Evolutionary conservation across 2,329 filamentous ascomycete genomes (phyloP).

Genomic region (Trichoderma gracile): DNA sequence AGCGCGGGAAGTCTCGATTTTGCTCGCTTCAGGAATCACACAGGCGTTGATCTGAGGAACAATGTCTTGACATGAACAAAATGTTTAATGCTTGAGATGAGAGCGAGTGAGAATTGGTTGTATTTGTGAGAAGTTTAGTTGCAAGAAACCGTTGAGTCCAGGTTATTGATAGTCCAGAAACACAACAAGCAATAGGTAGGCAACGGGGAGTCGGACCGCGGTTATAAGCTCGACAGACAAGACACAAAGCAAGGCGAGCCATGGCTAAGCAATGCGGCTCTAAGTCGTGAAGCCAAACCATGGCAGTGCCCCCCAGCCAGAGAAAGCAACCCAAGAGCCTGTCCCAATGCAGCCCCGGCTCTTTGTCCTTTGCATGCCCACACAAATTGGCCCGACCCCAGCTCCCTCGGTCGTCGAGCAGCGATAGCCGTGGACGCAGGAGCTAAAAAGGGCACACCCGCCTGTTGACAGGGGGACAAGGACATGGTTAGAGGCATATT

Average conservation of each 20-base stretch:
- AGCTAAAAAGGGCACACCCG: slow-evolving; percentile 11
- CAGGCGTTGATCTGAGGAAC: not conserved
- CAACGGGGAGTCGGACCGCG: not conserved
- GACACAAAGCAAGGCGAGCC: not conserved
- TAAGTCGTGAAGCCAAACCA: slow-evolving; percentile 10
- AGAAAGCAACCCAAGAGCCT: not conserved
- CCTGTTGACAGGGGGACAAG: not conserved
- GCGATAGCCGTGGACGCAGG: slow-evolving; percentile 23
- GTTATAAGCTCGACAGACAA: not conserved
- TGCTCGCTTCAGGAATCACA: not conserved
- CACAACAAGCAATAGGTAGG: not conserved
- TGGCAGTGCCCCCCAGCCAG: slow-evolving; percentile 8
- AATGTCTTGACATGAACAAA: not conserved
- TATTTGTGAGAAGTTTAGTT: not conserved
- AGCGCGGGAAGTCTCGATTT: not conserved
- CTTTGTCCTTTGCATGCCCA: too few relatives aligned
- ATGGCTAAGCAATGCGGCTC: not conserved
- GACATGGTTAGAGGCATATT: not conserved
- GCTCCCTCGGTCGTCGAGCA: slow-evolving; percentile 16
- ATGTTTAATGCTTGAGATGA: not conserved
- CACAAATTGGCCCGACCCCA: not conserved
- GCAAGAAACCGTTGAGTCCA: not conserved
- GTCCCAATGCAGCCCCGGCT: too few relatives aligned
- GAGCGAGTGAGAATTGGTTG: too few relatives aligned
- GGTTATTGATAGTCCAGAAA: not conserved